These are phyloP conservation scores for Thelonectria olida DNA, from an alignment of 2,329 filamentous ascomycete species.

Conservation along the genomic window DNA sequence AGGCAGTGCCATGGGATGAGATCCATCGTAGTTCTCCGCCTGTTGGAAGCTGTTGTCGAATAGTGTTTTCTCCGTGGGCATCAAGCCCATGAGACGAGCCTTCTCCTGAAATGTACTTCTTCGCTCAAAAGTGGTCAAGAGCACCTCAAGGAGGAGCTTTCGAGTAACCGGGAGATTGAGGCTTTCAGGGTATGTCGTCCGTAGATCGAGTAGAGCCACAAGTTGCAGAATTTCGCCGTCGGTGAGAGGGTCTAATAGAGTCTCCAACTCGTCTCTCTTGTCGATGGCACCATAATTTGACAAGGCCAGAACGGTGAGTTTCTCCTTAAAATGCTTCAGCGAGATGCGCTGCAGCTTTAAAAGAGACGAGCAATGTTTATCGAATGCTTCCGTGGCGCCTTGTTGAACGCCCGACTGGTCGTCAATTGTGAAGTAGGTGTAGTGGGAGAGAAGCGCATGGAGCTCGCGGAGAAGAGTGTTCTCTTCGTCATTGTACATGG, in stretches of 20 bases:
- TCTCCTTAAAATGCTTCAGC: conserved; percentile 85
- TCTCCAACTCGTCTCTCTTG: conserved; percentile 79
- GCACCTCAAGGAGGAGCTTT: conserved; percentile 72
- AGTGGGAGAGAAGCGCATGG: conserved; percentile 82
- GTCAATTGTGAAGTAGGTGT: conserved; percentile 87
- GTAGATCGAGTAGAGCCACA: conserved; percentile 76
- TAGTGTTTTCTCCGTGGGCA: conserved; percentile 85
- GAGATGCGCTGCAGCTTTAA: conserved; percentile 82
- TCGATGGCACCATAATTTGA: conserved; percentile 93
- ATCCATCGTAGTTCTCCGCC: conserved; percentile 88
- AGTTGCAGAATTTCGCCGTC: conserved; percentile 79
- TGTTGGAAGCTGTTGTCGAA: conserved; percentile 83
- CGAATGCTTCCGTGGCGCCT: conserved; percentile 76
- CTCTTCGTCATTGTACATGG: conserved; percentile 77
- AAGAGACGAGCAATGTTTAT: conserved; percentile 79
- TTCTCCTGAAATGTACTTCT: conserved; percentile 84
- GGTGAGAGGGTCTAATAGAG: conserved; percentile 75
- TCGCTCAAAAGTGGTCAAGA: conserved; percentile 80
- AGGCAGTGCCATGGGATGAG: conserved; percentile 85
- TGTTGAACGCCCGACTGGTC: conserved; percentile 87
- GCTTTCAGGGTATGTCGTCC: conserved; percentile 82
- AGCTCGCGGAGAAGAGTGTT: conserved; percentile 85
- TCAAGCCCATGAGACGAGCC: conserved; percentile 73
- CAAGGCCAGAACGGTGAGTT: conserved; percentile 88
- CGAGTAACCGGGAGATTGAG: conserved; percentile 72